Evolutionary conservation across 495 filamentous ascomycete species (phyloP), one percentile per base, ranked within the genome.

Genomic region (Lasiosphaeria ovina): DNA sequence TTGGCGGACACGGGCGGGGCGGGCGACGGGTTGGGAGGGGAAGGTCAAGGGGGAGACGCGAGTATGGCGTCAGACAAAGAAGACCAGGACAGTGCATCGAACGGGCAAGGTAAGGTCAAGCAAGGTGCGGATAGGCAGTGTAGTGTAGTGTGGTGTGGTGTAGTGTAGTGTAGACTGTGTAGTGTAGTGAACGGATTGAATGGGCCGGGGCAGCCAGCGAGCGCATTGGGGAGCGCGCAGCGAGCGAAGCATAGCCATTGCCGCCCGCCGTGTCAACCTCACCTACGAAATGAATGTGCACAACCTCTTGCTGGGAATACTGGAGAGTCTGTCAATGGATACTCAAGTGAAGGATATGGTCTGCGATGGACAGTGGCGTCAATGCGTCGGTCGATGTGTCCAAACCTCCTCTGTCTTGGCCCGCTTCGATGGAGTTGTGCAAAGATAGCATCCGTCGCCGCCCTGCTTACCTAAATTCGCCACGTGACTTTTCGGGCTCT

Each of bases 321-420:
- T 67, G 54, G 32, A 24, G 52, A 36, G 61, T 33, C 42, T 49
- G 48, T 57, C 61, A 73, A 73, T 70, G 61, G 57, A 73, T 73
- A 71, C 62, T 72, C 52, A 51, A 59, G 61, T 58, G 62, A 67
- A 73, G 55, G 61, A 69, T 70, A 71, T 60, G 61, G 64, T 63
- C 49, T 60, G 63, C 61, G 62, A 62, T 61, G 58, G 51, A 50
- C 58, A 49, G 52, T 47, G 44, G 44, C 12, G 44, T 47, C 44
- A 47, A 47, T 47, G 44, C 32, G 51, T 55, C 52, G 54, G 49
- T 64, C 57, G 51, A 58, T 57, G 49, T 64, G 62, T 64, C 62
- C 62, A 64, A 64, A 59, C 36, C 52, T 16, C 51, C 63, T 67
- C 63, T 61, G 62, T 65, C 59, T 52, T 60, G 62, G 60, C 62